Base-by-base conservation (phyloP, 352 stramenopile species). In the Nothophytophthora sp. region DNA sequence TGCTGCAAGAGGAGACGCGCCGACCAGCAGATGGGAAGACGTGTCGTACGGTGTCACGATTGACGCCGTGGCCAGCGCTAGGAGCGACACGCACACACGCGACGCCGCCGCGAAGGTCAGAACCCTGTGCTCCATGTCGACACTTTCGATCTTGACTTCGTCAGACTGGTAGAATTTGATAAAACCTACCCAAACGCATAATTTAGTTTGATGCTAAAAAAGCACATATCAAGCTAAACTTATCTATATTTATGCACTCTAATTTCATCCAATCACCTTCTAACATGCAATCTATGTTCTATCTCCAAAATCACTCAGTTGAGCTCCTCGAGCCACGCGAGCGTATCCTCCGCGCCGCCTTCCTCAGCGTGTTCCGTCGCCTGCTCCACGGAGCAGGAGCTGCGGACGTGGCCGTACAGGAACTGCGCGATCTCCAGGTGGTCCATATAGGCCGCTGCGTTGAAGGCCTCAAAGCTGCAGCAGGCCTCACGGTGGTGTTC, bases 391-490 rank as follows among this genome's bases (percentile, higher is more conserved):
- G 60, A 69, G 54, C 78, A 89, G 45, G 57, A 79, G 8, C 57
- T 43, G 33, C 70, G 75, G 20, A 79, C 51, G 29, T 74, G 41
- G 8, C 54, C 32, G 51, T 81, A 73, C 5, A 89, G 60, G 23
- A 81, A 82, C 46, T 73, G 73, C 16, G 51, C 70, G 33, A 89
- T 54, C 33, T 80, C 73, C 19, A 87, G 16, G 50, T 89, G 75
- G 50, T 89, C 78, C 78, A 89, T 89, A 59, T 89, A 89, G 48
- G 64, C 67, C 1, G 78, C 78, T 6, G 76, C 75, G 43, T 86
- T 89, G 43, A 89, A 74, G 10, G 73, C 75, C 23, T 89, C 78
- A 30, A 72, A 60, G 25, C 61, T 71, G 46, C 57, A 50, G 61
- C 71, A 85, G 28, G 73, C 67, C 41, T 69, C 53, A 44, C 57